Percentiles rank a stretch among this genome's conserved stretches.
Evolutionary conservation across 441 rosid genomes (phyloP).

Genomic region (Croton laevigatus): DNA sequence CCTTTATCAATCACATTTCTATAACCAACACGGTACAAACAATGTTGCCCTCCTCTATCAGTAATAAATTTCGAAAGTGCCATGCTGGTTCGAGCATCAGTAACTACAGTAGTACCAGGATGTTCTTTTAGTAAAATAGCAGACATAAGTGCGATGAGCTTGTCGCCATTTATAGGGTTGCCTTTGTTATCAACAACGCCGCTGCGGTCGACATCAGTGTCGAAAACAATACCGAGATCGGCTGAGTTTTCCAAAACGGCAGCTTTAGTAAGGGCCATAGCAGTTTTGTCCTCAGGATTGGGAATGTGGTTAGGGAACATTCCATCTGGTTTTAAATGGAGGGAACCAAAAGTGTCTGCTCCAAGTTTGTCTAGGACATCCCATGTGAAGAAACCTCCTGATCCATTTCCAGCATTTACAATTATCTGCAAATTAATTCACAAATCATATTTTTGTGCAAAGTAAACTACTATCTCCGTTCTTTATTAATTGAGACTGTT

Average conservation of each 20-base stretch:
- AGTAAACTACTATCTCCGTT: too few relatives aligned
- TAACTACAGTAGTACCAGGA: constrained; percentile 80
- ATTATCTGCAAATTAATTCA: constrained; percentile 49
- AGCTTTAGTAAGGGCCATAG: constrained; percentile 73
- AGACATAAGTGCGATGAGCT: constrained; percentile 81
- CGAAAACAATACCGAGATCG: constrained; percentile 90
- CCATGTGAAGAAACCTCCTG: constrained; percentile 93
- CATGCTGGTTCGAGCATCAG: constrained; percentile 90
- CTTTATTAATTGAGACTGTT: too few relatives aligned
- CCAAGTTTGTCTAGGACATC: constrained; percentile 86
- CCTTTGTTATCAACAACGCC: constrained; percentile 82
- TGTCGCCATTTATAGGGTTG: constrained; percentile 85
- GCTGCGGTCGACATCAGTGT: constrained; percentile 91
- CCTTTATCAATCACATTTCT: constrained; percentile 93
- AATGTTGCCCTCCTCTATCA: constrained; percentile 74
- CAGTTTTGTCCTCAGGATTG: constrained; percentile 80
- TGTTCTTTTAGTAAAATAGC: constrained; percentile 74
- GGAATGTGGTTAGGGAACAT: constrained; percentile 96
- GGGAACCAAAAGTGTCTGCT: constrained; percentile 83
- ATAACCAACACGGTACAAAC: constrained; percentile 88
- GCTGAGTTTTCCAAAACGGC: constrained; percentile 76
- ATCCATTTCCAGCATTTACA: constrained; percentile 92
- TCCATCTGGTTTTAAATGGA: constrained; percentile 80
- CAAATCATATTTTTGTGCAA: too few relatives aligned
- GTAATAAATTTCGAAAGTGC: constrained; percentile 64